Evolutionary conservation across 257 asterid genomes (phyloP).

Genomic region (Agastache rugosa): DNA sequence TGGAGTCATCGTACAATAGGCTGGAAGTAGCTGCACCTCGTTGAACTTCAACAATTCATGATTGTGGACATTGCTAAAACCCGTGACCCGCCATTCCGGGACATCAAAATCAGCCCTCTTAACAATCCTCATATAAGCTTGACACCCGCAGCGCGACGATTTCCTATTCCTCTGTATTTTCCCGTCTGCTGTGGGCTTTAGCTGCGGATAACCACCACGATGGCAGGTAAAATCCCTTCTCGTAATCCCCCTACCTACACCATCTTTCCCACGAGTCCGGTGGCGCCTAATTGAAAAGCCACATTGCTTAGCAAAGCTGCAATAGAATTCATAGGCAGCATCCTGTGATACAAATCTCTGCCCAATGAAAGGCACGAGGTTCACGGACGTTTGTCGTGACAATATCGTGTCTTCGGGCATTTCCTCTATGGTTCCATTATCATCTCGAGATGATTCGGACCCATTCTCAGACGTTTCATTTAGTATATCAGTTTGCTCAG

Average conservation of each 20-base stretch:
- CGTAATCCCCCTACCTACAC: conserved; percentile 67
- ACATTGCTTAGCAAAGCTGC: conserved; percentile 64
- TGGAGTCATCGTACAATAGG: conserved; percentile 51
- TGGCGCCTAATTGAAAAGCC: conserved; percentile 71
- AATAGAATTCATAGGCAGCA: conserved; percentile 63
- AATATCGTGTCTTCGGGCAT: conserved; percentile 63
- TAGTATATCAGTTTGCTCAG: conserved; percentile 42
- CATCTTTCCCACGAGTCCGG: conserved; percentile 64
- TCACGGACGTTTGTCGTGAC: conserved; percentile 55
- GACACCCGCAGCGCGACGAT: conserved; percentile 71
- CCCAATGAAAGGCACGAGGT: conserved; percentile 62
- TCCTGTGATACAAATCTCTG: conserved; percentile 67
- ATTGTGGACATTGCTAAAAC: conserved; percentile 59
- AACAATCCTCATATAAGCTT: conserved; percentile 62
- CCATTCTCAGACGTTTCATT: conserved; percentile 55
- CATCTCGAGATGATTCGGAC: conserved; percentile 65
- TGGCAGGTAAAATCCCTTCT: conserved; percentile 70
- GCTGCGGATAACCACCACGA: conserved; percentile 65
- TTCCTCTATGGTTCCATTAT: conserved; percentile 63
- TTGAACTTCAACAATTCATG: conserved; percentile 58
- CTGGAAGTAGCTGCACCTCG: conserved; percentile 49
- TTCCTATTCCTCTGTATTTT: conserved; percentile 59
- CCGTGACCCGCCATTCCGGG: conserved; percentile 68
- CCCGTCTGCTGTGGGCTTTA: conserved; percentile 52
- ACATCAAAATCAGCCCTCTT: conserved; percentile 56